These are phyloP conservation scores for Dissoconium aciculare DNA, from an alignment of 2,329 filamentous ascomycete species.

Conservation along the genomic window DNA sequence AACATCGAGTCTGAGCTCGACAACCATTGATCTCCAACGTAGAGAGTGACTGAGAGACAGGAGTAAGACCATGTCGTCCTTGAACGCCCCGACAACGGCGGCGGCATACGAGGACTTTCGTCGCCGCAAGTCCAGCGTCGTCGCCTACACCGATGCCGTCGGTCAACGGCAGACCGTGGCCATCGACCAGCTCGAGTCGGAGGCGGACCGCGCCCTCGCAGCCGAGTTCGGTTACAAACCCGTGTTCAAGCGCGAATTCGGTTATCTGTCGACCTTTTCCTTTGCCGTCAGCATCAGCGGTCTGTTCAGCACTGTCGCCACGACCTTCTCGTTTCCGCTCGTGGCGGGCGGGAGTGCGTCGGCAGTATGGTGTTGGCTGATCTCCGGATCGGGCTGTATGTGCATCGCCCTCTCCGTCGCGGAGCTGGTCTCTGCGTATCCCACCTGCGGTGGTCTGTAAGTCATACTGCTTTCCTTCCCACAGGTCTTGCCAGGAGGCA, in stretches of 20 bases:
- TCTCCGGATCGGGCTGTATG: slow-evolving; percentile 42
- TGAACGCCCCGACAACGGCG: too few relatives aligned
- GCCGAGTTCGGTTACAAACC: slow-evolving; percentile 21
- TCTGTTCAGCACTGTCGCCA: slow-evolving; percentile 41
- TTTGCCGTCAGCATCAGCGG: slow-evolving; percentile 45
- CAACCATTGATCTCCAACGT: too few relatives aligned
- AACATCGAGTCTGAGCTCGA: too few relatives aligned
- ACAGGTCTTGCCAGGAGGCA: neutral
- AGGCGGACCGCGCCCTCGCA: slow-evolving; percentile 16
- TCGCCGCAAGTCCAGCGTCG: slow-evolving; percentile 9
- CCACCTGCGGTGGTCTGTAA: slow-evolving; percentile 38
- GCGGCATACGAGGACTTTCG: neutral
- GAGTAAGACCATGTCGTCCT: too few relatives aligned
- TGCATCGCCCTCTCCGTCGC: slow-evolving; percentile 39
- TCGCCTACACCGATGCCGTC: slow-evolving; percentile 5
- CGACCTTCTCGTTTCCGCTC: slow-evolving; percentile 41
- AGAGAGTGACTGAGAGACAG: too few relatives aligned
- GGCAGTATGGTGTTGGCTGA: slow-evolving; percentile 45
- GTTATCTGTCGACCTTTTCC: slow-evolving; percentile 43
- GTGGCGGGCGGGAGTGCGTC: slow-evolving; percentile 39
- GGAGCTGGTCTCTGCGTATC: slow-evolving; percentile 44
- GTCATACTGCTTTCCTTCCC: too few relatives aligned
- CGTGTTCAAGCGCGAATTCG: slow-evolving; percentile 46
- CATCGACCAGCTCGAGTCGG: slow-evolving; percentile 15
- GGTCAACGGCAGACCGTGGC: slow-evolving; percentile 10